These are phyloP conservation scores for Petrea volubilis DNA, from an alignment of 257 asterid genomes.

Conservation along the genomic window DNA sequence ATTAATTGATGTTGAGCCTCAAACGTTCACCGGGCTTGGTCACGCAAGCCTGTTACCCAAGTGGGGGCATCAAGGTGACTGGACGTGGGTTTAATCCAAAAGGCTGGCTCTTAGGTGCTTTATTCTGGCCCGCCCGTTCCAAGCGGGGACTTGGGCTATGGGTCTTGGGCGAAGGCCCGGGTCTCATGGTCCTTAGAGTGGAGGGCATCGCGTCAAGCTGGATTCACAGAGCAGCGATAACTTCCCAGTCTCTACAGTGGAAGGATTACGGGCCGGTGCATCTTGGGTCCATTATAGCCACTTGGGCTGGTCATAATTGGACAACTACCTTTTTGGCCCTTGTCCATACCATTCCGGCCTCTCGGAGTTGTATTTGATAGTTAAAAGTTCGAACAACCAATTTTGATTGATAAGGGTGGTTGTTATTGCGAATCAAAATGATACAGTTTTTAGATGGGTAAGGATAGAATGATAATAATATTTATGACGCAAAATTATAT, in stretches of 20 bases:
- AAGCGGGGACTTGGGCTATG: constrained; percentile 1
- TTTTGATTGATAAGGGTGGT: no score
- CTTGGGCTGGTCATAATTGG: neutral
- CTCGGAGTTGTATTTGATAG: no score
- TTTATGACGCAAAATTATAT: no score
- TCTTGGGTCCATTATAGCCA: neutral
- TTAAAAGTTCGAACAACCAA: no score
- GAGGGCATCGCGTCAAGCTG: constrained; percentile 23
- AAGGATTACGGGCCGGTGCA: constrained; percentile 15
- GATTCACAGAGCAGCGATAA: constrained; percentile 25
- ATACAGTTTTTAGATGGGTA: no score
- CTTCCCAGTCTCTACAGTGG: constrained; percentile 19
- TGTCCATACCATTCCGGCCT: neutral
- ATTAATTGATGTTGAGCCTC: neutral
- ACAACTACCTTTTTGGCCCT: neutral
- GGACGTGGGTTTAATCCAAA: neutral
- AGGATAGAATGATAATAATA: no score
- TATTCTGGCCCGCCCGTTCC: constrained; percentile 6
- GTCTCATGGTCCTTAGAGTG: neutral
- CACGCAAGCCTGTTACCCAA: neutral
- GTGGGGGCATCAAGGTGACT: neutral
- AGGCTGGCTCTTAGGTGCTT: neutral
- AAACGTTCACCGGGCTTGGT: neutral
- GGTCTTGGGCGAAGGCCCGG: neutral
- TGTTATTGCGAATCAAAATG: no score